Evolutionary conservation across 331 rosid species (phyloP), one percentile per base, ranked within the genome.

Genomic region (Ulmus americana): DNA sequence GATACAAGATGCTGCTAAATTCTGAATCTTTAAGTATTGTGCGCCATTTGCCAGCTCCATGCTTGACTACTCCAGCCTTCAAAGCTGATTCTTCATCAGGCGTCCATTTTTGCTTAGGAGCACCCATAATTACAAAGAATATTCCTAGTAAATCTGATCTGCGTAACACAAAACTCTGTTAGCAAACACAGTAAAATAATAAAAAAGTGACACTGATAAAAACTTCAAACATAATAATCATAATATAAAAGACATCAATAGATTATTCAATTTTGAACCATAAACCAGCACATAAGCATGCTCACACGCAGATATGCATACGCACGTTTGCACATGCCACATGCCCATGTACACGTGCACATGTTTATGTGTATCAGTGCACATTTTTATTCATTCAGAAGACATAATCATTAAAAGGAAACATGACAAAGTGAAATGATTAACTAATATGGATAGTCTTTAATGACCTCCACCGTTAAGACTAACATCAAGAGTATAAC

Each of bases 21-120:
- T 94, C 97, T 35, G 98, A 97, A 76, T 94, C 95, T 76, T 88
- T 89, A 54, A 94, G 95, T 57, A 94, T 94, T 1, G 98, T 94
- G 12, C 95, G 91, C 98, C 98, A 94, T 81, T 89, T 94, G 53
- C 97, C 98, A 42, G 86, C 95, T 45, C 98, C 98, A 42, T 94
- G 98, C 81, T 94, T 94, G 66, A 89, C 81, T 65, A 94, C 97
- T 65, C 98, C 98, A 57, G 98, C 91, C 78, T 94, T 94, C 53
- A 94, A 88, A 13, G 98, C 98, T 14, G 87, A 71, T 80, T 94
- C 98, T 78, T 94, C 98, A 77, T 89, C 95, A 20, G 75, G 51
- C 0, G 95, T 89, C 98, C 97, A 89, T 71, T 94, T 94, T 75
- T 94, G 97, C 86, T 94, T 94, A 20, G 98, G 98, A 82, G 97